phyloP scores from a whole-genome alignment of 768 basidiomycete species.

The Tremella mesenterica region DNA sequence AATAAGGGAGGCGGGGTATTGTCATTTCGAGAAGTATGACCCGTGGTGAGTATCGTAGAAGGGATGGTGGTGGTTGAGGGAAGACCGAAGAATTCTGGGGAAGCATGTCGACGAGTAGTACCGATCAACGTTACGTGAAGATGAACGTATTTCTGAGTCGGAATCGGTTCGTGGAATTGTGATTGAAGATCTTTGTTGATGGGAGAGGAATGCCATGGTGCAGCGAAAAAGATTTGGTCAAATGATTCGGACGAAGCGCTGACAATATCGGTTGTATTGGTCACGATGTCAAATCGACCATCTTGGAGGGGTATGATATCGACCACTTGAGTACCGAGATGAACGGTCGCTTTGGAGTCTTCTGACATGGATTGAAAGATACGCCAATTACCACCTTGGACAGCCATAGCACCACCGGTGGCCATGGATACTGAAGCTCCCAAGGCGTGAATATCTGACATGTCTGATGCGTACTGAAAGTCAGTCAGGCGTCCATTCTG shows the following conservation, averaged over 20 bases:
- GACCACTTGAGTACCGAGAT: constrained; percentile 61
- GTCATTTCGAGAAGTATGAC: constrained; percentile 50
- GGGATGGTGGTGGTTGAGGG: constrained; percentile 47
- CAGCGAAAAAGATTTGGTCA: constrained; percentile 71
- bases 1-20: constrained; percentile 64
- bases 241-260: constrained; percentile 46
- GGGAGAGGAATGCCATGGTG: constrained; percentile 66
- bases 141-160: constrained; percentile 63
- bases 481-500: constrained; percentile 4
- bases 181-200: constrained; percentile 13
- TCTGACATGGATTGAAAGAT: constrained; percentile 76
- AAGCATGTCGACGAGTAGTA: constrained; percentile 59
- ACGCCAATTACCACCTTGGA: constrained; percentile 72
- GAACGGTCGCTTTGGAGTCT: constrained; percentile 59
- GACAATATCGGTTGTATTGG: background rate
- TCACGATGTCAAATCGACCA: constrained; percentile 48
- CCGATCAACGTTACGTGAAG: constrained; percentile 82
- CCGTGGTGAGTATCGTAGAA: constrained; percentile 62
- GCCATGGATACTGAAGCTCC: constrained; percentile 67
- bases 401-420: constrained; percentile 56
- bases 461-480: constrained; percentile 52
- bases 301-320: background rate
- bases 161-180: constrained; percentile 20
- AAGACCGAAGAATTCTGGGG: constrained; percentile 63
- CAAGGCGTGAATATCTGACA: constrained; percentile 64